These are phyloP conservation scores for Lathyrus tuberosus DNA, from an alignment of 306 rosid species.

Conservation along the genomic window DNA sequence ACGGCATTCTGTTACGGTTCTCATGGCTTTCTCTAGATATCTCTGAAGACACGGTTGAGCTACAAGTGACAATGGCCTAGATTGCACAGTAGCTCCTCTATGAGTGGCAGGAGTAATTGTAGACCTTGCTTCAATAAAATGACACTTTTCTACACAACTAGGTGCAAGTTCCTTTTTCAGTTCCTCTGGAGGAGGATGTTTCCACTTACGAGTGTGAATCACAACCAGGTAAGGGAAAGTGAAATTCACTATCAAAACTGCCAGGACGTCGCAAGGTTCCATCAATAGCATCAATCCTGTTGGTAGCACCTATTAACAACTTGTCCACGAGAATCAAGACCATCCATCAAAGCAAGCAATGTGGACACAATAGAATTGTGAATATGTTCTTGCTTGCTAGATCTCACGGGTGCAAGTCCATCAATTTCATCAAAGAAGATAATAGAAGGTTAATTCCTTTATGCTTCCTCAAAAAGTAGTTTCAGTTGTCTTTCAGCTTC, in stretches of 20 bases:
- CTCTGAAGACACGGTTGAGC: conserved; percentile 83
- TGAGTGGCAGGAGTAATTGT: conserved; percentile 99
- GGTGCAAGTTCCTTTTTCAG: conserved; percentile 87
- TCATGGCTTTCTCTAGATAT: conserved; percentile 76
- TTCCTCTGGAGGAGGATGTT: conserved; percentile 82
- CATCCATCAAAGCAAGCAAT: conserved; percentile 99
- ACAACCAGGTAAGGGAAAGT: conserved; percentile 89
- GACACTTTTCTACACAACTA: conserved; percentile 91
- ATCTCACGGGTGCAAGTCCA: conserved; percentile 98
- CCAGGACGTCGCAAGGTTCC: conserved; percentile 99
- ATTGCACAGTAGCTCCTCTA: conserved; percentile 89
- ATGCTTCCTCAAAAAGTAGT: conserved; percentile 98
- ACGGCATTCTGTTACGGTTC: no score
- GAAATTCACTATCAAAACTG: conserved; percentile 95
- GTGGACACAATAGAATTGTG: conserved; percentile 99
- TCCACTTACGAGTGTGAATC: conserved; percentile 99
- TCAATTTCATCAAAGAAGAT: conserved; percentile 98
- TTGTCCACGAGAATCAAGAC: conserved; percentile 99
- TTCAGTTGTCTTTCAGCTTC: conserved; percentile 99
- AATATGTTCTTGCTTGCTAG: conserved; percentile 98
- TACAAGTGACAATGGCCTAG: conserved; percentile 90
- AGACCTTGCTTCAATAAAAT: conserved; percentile 94
- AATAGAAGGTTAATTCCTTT: conserved; percentile 95
- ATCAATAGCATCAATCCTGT: conserved; percentile 96
- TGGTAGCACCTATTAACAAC: conserved; percentile 99